These are phyloP conservation scores for Urtica urens DNA, from an alignment of 306 rosid genomes.

Conservation along the genomic window DNA sequence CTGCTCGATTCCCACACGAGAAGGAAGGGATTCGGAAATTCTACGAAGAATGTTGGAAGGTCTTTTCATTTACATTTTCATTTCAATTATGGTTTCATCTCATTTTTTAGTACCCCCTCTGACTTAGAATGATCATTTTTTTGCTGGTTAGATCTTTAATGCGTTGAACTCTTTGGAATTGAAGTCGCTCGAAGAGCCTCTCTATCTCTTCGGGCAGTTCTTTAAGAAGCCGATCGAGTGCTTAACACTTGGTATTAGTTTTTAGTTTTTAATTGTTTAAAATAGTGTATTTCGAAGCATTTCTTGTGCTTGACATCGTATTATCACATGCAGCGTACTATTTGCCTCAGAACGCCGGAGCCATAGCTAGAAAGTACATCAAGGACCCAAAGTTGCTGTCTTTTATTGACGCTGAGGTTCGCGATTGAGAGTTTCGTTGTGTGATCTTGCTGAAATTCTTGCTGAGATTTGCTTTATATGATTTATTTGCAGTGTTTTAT, in stretches of 20 bases:
- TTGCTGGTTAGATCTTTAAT: constrained; percentile 56
- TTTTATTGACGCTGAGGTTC: constrained; percentile 95
- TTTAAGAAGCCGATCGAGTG: constrained; percentile 79
- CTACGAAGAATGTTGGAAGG: constrained; percentile 95
- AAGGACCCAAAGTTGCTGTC: constrained; percentile 72
- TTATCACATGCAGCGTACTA: constrained; percentile 57
- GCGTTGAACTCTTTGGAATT: constrained; percentile 85
- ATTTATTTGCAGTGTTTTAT: constrained; percentile 67
- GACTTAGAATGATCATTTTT: constrained; percentile 11
- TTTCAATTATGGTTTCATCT: not conserved
- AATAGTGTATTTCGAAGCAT: not conserved
- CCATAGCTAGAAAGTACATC: constrained; percentile 74
- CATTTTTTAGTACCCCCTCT: not conserved
- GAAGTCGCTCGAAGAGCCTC: constrained; percentile 95
- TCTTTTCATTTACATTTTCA: constrained; percentile 31
- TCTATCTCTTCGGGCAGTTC: constrained; percentile 92
- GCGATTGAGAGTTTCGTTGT: constrained; percentile 8
- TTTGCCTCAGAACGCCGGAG: constrained; percentile 95
- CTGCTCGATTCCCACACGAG: constrained; percentile 64
- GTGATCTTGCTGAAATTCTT: constrained; percentile 13
- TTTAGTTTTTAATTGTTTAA: not conserved
- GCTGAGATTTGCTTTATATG: constrained; percentile 1
- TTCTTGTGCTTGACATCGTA: constrained; percentile 1
- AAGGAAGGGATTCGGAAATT: constrained; percentile 79
- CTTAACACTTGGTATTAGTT: constrained; percentile 71